phyloP scores from a whole-genome alignment of 345 rosid genomes.

The Carallia pectinifolia region DNA sequence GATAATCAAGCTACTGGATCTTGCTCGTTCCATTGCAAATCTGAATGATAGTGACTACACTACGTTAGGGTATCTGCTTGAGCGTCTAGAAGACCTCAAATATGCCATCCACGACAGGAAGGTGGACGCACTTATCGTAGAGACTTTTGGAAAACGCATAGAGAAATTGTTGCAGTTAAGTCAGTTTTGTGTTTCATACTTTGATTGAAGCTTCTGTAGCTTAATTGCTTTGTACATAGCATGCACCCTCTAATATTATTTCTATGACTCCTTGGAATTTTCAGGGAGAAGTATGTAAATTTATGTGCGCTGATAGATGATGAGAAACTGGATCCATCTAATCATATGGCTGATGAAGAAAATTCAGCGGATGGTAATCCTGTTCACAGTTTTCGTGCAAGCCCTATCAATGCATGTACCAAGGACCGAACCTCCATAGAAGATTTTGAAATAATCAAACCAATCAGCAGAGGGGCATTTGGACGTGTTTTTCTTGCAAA shows the following conservation, averaged over 20 bases:
- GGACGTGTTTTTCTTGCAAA: slow-evolving; percentile 93
- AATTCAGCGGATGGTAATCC: slow-evolving; percentile 79
- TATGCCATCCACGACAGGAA: slow-evolving; percentile 91
- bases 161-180: slow-evolving; percentile 92
- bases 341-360: slow-evolving; percentile 70
- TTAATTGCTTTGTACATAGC: slow-evolving; percentile 4
- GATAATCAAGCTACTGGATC: slow-evolving; percentile 72
- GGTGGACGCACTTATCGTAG: slow-evolving; percentile 92
- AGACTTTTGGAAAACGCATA: slow-evolving; percentile 94
- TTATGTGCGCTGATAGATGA: slow-evolving; percentile 89
- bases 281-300: slow-evolving; percentile 82
- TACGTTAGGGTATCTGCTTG: slow-evolving; percentile 72
- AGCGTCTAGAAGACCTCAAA: slow-evolving; percentile 74
- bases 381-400: slow-evolving; percentile 71
- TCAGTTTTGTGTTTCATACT: background rate
- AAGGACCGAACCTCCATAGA: slow-evolving; percentile 96
- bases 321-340: slow-evolving; percentile 63
- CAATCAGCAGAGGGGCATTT: slow-evolving; percentile 95
- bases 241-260: slow-evolving; percentile 8
- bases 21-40: slow-evolving; percentile 75
- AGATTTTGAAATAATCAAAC: slow-evolving; percentile 97
- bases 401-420: slow-evolving; percentile 73
- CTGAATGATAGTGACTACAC: slow-evolving; percentile 60
- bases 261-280: slow-evolving; percentile 19
- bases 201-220: background rate